These are phyloP conservation scores for Pseudognaphalium luteoalbum DNA, from an alignment of 129 eudicot species.

Conservation along the genomic window DNA sequence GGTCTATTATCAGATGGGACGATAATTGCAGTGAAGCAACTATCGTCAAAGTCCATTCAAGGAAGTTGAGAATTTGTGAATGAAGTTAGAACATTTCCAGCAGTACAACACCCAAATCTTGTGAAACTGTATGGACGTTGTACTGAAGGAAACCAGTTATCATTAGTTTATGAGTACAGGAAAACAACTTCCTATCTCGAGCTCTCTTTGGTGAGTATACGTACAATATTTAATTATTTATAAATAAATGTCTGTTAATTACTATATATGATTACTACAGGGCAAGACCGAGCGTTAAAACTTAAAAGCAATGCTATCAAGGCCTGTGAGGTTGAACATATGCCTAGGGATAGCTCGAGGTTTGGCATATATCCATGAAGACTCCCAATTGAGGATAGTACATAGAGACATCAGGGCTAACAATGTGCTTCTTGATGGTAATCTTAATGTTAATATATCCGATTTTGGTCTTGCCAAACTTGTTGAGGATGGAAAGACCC, in stretches of 20 bases:
- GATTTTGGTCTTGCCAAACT: conserved; percentile 92
- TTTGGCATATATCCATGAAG: conserved; percentile 80
- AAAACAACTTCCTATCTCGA: conserved; percentile 71
- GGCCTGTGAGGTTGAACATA: conserved; percentile 71
- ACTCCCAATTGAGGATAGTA: conserved; percentile 67
- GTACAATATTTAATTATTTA: background rate
- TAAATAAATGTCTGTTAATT: background rate
- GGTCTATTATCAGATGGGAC: conserved; percentile 68
- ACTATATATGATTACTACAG: conserved; percentile 32
- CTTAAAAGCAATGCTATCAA: conserved; percentile 48
- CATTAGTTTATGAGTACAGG: conserved; percentile 81
- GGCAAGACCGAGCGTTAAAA: conserved; percentile 45
- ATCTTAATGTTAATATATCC: conserved; percentile 75
- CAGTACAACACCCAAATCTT: conserved; percentile 74
- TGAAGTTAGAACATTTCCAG: too few species aligned
- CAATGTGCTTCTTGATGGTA: conserved; percentile 76
- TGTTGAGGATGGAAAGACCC: conserved; percentile 69
- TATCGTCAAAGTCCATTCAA: too few species aligned
- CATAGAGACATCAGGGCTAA: conserved; percentile 85
- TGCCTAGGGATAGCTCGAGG: conserved; percentile 83
- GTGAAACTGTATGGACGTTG: conserved; percentile 86
- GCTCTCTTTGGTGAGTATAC: conserved; percentile 68
- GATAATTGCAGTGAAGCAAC: conserved; percentile 69
- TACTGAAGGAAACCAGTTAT: conserved; percentile 76
- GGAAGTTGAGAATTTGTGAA: too few species aligned